Conservation (phyloP, 2,329 filamentous ascomycete species). For the Sporothrix euskadiensis region DNA sequence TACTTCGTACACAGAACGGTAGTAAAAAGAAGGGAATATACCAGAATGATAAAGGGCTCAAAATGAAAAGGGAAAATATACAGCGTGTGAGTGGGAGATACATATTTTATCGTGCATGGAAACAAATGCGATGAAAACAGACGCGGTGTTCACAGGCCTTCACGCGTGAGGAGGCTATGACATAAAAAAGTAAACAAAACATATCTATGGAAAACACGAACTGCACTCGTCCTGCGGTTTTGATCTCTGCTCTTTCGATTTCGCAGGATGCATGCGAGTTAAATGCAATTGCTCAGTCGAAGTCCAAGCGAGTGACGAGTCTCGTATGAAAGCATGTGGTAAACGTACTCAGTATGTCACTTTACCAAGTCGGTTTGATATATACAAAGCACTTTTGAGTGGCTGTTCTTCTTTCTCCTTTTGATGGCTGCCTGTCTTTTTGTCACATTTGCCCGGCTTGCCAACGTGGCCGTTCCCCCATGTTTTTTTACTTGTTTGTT, state of each 20-base stretch:
- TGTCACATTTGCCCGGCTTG: not conserved
- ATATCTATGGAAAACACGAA: not conserved
- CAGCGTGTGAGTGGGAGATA: not conserved
- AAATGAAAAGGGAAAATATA: not conserved
- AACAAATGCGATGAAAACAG: not conserved
- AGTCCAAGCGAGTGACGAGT: not conserved
- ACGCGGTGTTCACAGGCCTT: not conserved
- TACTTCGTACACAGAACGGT: no score
- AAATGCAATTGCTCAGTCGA: not conserved
- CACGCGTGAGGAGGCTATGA: not conserved
- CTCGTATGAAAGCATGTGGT: not conserved
- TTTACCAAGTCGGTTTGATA: not conserved
- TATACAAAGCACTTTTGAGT: not conserved
- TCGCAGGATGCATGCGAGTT: no score
- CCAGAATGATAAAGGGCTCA: not conserved
- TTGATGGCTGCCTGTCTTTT: not conserved
- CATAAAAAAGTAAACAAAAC: not conserved
- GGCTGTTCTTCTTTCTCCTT: not conserved
- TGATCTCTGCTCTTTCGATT: not conserved
- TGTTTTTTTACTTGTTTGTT: not conserved
- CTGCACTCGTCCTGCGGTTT: not conserved
- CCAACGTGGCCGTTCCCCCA: conserved; percentile 11
- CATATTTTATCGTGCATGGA: not conserved
- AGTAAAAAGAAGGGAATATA: not conserved
- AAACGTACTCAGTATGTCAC: not conserved